These are phyloP conservation scores for Penicillium coprophilum DNA, from an alignment of 495 filamentous ascomycete genomes.

Conservation along the genomic window DNA sequence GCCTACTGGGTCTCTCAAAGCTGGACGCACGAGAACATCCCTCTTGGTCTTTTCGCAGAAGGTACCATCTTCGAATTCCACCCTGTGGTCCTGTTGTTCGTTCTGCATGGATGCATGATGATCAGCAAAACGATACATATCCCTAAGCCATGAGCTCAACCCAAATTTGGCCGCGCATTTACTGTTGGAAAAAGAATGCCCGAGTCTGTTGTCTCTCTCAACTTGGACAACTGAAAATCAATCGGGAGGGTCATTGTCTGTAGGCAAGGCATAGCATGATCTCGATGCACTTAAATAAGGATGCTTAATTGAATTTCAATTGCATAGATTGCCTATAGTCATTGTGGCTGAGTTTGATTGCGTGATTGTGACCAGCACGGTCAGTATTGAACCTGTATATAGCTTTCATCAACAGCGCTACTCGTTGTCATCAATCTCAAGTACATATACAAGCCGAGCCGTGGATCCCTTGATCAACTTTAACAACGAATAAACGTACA, in stretches of 20 bases:
- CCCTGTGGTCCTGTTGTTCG: conserved; percentile 78
- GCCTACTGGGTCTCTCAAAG: conserved; percentile 81
- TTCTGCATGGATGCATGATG: conserved; percentile 86
- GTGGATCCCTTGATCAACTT: no score
- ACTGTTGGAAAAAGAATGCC: conserved; percentile 16
- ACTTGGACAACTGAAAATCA: conserved; percentile 27
- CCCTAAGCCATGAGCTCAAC: conserved; percentile 72
- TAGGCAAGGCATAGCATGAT: conserved; percentile 21
- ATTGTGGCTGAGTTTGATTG: conserved; percentile 2
- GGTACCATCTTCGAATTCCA: conserved; percentile 81
- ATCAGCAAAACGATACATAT: conserved; percentile 92
- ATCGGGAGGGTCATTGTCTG: conserved; percentile 18
- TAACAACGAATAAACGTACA: no score
- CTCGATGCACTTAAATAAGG: conserved; percentile 27
- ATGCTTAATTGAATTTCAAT: conserved; percentile 20
- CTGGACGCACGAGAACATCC: conserved; percentile 75
- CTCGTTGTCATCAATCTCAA: neutral
- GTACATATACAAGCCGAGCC: neutral
- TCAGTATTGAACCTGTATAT: neutral
- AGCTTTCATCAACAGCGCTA: neutral
- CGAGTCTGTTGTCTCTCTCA: conserved; percentile 17
- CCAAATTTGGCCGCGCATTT: conserved; percentile 16
- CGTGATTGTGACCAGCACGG: neutral
- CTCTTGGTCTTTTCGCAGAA: conserved; percentile 61
- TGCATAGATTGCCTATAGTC: conserved; percentile 22